A percentile compares a stretch with the other conserved stretches of the same genome.
Evolutionary conservation across 192 early-diverging fungal genomes (phyloP).

Genomic region (Linnemannia exigua): DNA sequence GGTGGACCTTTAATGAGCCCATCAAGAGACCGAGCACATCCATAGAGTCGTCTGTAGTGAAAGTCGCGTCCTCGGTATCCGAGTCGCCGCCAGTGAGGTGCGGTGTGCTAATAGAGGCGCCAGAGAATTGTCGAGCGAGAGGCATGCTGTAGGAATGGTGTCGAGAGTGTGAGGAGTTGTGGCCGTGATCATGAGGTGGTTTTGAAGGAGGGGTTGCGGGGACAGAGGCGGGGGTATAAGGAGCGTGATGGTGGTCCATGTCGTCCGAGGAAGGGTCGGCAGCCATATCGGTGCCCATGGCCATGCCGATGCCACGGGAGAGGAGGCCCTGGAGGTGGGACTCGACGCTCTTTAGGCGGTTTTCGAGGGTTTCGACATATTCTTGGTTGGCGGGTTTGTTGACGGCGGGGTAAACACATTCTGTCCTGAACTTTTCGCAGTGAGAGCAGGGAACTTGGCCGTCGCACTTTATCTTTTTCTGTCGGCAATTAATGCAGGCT

Average conservation of each 20-base stretch:
- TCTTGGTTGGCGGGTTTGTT: slow-evolving; percentile 55
- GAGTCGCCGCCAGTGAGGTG: slow-evolving; percentile 25
- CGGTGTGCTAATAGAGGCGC: slow-evolving; percentile 30
- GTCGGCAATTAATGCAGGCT: slow-evolving; percentile 58
- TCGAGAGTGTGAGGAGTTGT: slow-evolving; percentile 5
- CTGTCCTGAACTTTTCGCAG: slow-evolving; percentile 54
- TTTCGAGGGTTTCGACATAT: slow-evolving; percentile 57
- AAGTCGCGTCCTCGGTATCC: slow-evolving; percentile 15
- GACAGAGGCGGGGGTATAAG: slow-evolving; percentile 53
- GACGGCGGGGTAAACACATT: slow-evolving; percentile 37
- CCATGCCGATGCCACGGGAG: slow-evolving; percentile 46
- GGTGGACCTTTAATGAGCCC: slow-evolving; percentile 41
- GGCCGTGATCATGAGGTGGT: slow-evolving; percentile 2
- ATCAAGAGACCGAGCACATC: slow-evolving; percentile 39
- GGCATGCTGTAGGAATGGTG: slow-evolving; percentile 2
- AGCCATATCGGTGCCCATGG: neutral
- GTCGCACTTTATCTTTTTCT: slow-evolving; percentile 63
- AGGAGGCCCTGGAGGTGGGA: slow-evolving; percentile 52
- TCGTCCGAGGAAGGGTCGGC: slow-evolving; percentile 8
- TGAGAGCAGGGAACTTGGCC: slow-evolving; percentile 57
- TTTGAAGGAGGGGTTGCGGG: slow-evolving; percentile 48
- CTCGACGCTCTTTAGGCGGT: slow-evolving; percentile 49
- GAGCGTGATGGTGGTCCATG: slow-evolving; percentile 10
- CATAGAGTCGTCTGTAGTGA: slow-evolving; percentile 40
- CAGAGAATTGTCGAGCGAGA: slow-evolving; percentile 34